Base-by-base conservation (phyloP, 352 stramenopile species). In the Phytopythium cucurbitacearum region DNA sequence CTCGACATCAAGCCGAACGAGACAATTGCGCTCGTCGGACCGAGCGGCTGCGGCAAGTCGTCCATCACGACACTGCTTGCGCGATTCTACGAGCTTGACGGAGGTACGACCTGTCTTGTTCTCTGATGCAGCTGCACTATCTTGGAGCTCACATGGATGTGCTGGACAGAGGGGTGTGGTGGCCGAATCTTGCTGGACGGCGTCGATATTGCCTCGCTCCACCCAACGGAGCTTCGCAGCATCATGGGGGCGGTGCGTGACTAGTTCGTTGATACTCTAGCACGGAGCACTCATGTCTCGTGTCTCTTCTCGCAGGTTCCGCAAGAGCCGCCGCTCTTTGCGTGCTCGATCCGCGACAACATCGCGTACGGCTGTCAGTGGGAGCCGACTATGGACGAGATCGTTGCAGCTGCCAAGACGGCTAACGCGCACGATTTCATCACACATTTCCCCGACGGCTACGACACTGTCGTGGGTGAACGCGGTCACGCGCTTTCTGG, bases 381-480 rank as follows among this genome's bases (percentile, higher is more conserved):
- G 38, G 67, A 81, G 3, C 66, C 71, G 33, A 80, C 65, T 8
- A 60, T 82, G 48, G 74, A 84, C 3, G 71, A 86, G 36, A 67
- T 91, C 32, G 62, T 86, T 28, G 60, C 69, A 10, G 81, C 78
- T 33, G 81, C 81, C 33, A 87, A 85, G 59, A 56, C 57, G n/a
- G 81, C 81, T 0, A 91, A 91, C 38, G 81, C 81, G 9, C 78
- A 91, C 51, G 75, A 91, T 13, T 91, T 91, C 45, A 91, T 91
- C 59, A 66, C 68, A 54, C 76, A 73, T 9, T 87, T 93, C 52
- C 82, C 80, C 0, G 63, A 93, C 47, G 75, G 79, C 43, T 91
- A 93, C 60, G 69, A 91, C 38, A 93, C 82, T 12, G 65, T 91
- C 38, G 78, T 93, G 13, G 80, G 82, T 15, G 80, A 87, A 53